These are phyloP conservation scores for Paraphaeosphaeria sporulosa DNA, from an alignment of 2,329 filamentous ascomycete species.

Conservation along the genomic window DNA sequence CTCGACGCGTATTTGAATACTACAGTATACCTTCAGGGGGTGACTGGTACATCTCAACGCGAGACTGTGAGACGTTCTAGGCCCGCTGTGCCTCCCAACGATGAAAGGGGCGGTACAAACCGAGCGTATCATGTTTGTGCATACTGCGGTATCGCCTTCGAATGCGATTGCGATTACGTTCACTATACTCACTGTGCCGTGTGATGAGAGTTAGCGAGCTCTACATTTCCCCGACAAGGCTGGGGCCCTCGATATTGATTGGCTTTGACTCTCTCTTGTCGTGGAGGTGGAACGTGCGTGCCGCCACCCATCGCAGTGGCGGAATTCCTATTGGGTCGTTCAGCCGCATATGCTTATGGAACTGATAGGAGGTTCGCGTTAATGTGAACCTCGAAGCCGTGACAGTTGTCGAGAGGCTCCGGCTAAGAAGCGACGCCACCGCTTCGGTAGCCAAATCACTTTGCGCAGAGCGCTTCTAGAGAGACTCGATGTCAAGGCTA, in stretches of 20 bases:
- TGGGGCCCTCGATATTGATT: not conserved
- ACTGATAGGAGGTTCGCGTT: not conserved
- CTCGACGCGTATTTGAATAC: not conserved
- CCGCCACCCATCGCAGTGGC: not conserved
- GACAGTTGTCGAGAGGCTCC: not conserved
- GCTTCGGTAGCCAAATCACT: conserved; percentile 11
- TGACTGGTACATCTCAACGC: not conserved
- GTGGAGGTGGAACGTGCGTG: conserved; percentile 8
- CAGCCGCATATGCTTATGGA: not conserved
- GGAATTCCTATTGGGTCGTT: not conserved
- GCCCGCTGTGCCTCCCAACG: not conserved
- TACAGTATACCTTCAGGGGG: not conserved
- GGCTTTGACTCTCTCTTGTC: not conserved
- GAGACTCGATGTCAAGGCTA: not conserved
- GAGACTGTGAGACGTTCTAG: not conserved
- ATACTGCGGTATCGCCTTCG: not conserved
- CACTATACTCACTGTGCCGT: not conserved
- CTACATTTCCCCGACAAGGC: not conserved
- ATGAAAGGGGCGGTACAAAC: not conserved
- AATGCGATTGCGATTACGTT: not conserved
- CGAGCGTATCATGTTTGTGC: not conserved
- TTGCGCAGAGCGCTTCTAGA: not conserved
- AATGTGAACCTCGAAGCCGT: not conserved
- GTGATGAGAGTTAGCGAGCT: not conserved
- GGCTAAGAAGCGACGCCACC: not conserved